Evolutionary conservation across 2,329 filamentous ascomycete genomes (phyloP), one percentile per base, ranked within the genome.

Genomic region (Sphaerulina musiva): DNA sequence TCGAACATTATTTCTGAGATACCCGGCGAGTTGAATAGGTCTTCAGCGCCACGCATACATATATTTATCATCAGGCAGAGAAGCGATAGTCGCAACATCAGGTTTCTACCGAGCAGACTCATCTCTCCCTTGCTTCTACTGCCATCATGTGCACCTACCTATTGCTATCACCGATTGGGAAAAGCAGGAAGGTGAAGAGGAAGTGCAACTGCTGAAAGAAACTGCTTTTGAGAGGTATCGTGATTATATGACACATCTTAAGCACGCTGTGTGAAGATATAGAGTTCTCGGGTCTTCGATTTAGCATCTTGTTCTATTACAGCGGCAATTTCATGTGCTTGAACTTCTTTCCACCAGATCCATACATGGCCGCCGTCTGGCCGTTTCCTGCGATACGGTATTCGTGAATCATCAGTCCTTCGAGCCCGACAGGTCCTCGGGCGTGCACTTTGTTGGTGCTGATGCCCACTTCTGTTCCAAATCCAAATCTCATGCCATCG

Each of bases 401-500:
- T 77, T 96, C 96, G 75, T 98, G 96, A 59, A 97, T 97, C 69
- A 89, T 95, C 70, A 98, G 73, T 0, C 93, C 93, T 68, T 97
- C 93, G 49, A 98, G 75, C 1, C 93, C 93, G 5, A 98, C 93
- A 0, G 93, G 93, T 0, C 93, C 93, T 48, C 93, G 79, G 1
- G 89, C 87, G 70, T 98, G 93, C 60, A 98, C 95, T 77, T 97
- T 98, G 77, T 96, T 98, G 47, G 93, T 98, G 74, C 88, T 95
- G 73, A 98, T 97, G 51, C 93, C 93, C 23, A 98, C 93, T 74
- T 98, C 93, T 0, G 93, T 97, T 46, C 93, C 93, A 72, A 98
- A 98, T 6, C 93, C 93, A 70, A 95, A 97, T 41, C 93, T 81
- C 87, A 95, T 96, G 6, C 93, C 93, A 70, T 98, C 93, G 5